These are phyloP conservation scores for Chlamydomonas asymmetrica DNA, from an alignment of 139 green algal species.

Conservation along the genomic window DNA sequence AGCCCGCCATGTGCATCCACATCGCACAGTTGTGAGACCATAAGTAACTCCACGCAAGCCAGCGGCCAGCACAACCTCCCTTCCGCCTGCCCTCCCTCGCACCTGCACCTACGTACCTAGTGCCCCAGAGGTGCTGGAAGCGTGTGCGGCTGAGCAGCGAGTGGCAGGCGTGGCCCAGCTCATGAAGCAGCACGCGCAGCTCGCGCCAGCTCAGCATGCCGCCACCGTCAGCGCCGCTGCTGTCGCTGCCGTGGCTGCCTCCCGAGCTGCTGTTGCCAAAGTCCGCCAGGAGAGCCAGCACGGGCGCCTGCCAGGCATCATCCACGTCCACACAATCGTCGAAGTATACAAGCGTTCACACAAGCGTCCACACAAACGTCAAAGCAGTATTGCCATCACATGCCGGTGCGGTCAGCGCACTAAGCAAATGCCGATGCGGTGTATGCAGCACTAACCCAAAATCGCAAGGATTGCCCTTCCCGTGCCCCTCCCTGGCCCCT, in stretches of 20 bases:
- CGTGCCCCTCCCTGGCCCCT: no score
- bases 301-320: conserved; percentile 31
- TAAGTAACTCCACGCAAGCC: not conserved
- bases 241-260: conserved; percentile 12
- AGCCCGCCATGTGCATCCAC: no score
- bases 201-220: conserved; percentile 52
- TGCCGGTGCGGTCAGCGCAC: no score
- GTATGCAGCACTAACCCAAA: no score
- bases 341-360: no score
- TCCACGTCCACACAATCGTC: no score
- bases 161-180: conserved; percentile 91
- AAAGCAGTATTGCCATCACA: no score
- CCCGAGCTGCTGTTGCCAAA: conserved; percentile 31
- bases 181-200: conserved; percentile 85
- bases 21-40: no score
- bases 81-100: not conserved
- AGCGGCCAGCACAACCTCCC: not conserved
- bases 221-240: conserved; percentile 22
- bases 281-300: conserved; percentile 78
- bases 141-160: conserved; percentile 78
- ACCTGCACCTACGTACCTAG: conserved; percentile 23
- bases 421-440: no score
- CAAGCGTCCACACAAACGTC: no score
- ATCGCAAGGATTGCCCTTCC: no score
- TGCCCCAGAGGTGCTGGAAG: conserved; percentile 87